Conservation (phyloP, 177 flowering plant species). For the Vitis hybrid region DNA sequence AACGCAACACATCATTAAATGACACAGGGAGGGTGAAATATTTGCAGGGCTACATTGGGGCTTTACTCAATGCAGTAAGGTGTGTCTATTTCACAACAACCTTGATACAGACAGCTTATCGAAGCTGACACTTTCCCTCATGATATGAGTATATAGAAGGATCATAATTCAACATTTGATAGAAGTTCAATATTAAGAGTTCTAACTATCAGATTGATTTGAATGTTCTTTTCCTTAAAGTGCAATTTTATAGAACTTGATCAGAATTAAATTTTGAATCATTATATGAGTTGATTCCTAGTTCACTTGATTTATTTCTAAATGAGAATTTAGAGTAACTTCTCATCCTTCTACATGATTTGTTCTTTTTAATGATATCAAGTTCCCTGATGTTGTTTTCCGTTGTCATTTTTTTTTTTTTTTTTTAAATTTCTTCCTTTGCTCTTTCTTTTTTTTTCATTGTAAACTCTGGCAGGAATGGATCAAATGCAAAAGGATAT, state of each 20-base stretch:
- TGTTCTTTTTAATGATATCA: no score
- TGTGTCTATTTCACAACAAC: conserved; percentile 6
- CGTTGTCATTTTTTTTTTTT: not conserved
- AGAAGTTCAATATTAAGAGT: no score
- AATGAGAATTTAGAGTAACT: conserved; percentile 16
- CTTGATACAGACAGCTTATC: not conserved
- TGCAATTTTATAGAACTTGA: no score
- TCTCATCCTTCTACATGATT: not conserved
- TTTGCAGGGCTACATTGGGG: conserved; percentile 38
- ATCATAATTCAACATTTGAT: no score
- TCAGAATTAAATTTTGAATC: no score
- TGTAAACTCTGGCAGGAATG: conserved; percentile 35
- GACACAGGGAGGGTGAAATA: conserved; percentile 43
- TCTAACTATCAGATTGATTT: no score
- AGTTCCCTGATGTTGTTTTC: not conserved
- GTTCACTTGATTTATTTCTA: not conserved
- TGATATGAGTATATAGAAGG: no score
- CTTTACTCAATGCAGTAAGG: conserved; percentile 48
- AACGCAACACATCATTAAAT: conserved; percentile 26
- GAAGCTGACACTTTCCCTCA: no score
- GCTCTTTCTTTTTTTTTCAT: not conserved
- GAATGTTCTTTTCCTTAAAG: no score
- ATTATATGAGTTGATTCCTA: not conserved
- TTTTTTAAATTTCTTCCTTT: no score
- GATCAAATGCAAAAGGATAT: conserved; percentile 48